Base-by-base conservation (phyloP, 106 monocot species). In the Allium fistulosum region DNA sequence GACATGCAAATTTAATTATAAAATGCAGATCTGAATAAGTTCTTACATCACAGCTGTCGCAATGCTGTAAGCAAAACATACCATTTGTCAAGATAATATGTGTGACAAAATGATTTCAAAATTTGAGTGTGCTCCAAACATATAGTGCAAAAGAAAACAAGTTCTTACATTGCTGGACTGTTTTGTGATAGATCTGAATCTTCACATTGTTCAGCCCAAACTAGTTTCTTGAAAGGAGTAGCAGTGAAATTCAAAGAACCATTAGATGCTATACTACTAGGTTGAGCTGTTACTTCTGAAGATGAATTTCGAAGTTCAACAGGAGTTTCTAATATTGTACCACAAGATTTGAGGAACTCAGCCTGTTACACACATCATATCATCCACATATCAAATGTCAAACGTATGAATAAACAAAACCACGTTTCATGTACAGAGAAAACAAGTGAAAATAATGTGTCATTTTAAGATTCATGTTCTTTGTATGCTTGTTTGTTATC, bases 291-390 rank as follows among this genome's bases (percentile, higher is more conserved):
- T 66, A 66, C 11, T 52, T 66, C 16, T 13, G 22, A 17, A 51
- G 75, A 61, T 59, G 49, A 17, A 17, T 62, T 68, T 58, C 68
- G 68, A 27, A 75, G 57, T 75, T 75, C 75, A 26, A 58, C 59
- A 27, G 75, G 75, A 68, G 75, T 68, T 68, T 69, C 53, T 6
- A 75, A 62, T 62, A 75, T 61, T 46, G 75, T 53, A 62, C 75
- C 75, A 69, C 75, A 68, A 53, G 68, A 53, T 17, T 75, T 75
- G 61, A 75, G 75, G 58, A 68, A 69, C 69, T 75, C 59, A 9
- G 56, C 75, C 75, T 75, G 68, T 58, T 59, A 51, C 46, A 28
- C 50, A 74, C 52, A 22, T 22, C 22, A 22, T 22, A 37, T 37
- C 37, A 37, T 37, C 5, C 37, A 1, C 37, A 37, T 37, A 1